phyloP scores from a whole-genome alignment of 495 filamentous ascomycete species.

The Articulospora tetracladia region DNA sequence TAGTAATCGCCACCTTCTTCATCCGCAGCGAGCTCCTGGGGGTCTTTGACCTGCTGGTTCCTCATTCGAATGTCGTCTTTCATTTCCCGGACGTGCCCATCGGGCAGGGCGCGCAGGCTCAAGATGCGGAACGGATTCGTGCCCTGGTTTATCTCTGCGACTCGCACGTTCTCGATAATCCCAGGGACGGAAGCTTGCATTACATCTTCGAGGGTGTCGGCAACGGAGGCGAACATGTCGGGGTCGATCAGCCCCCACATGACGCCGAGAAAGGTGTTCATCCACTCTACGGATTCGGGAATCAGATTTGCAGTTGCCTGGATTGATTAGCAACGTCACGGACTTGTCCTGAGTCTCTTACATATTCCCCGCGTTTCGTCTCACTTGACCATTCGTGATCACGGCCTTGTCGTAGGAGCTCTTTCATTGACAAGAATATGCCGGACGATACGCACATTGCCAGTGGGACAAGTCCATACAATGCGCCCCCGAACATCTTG shows the following conservation, averaged over 20 bases:
- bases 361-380: constrained; percentile 75
- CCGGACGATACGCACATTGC: constrained; percentile 64
- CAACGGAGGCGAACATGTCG: constrained; percentile 75
- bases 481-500: constrained; percentile 69
- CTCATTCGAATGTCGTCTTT: constrained; percentile 74
- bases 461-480: constrained; percentile 73
- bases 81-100: constrained; percentile 71
- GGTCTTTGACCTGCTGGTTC: constrained; percentile 76
- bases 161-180: constrained; percentile 87
- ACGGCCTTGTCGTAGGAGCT: constrained; percentile 73
- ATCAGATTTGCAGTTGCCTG: constrained; percentile 76
- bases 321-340: constrained; percentile 18
- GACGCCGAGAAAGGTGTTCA: constrained; percentile 79
- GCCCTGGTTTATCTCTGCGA: constrained; percentile 94
- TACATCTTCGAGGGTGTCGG: constrained; percentile 79
- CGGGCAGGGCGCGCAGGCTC: constrained; percentile 84
- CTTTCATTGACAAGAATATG: constrained; percentile 84
- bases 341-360: constrained; percentile 33
- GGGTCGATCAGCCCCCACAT: constrained; percentile 90
- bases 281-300: constrained; percentile 91
- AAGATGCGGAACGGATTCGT: constrained; percentile 85
- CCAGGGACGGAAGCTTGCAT: constrained; percentile 93
- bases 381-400: constrained; percentile 89
- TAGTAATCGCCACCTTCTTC: constrained; percentile 93
- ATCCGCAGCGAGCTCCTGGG: constrained; percentile 81